Conservation (phyloP, 352 stramenopile genomes). For the Salisapilia sapeloensis region DNA sequence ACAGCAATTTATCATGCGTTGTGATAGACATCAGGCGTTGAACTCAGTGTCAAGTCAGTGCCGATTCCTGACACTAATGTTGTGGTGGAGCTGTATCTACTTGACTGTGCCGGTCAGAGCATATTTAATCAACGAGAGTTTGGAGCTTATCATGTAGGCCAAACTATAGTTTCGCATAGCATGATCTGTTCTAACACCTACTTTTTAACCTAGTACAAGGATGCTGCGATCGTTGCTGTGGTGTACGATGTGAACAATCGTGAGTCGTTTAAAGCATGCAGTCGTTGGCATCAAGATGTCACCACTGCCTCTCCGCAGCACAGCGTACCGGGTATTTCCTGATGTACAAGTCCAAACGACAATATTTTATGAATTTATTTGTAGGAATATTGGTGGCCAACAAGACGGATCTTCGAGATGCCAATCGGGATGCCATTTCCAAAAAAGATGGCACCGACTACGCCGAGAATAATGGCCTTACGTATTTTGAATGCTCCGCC, state of each 20-base stretch:
- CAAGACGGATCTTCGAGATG: constrained; percentile 62
- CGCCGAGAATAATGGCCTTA: constrained; percentile 54
- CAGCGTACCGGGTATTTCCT: constrained; percentile 35
- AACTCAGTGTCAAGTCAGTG: constrained; percentile 83
- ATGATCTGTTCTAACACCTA: neutral
- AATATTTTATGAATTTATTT: neutral
- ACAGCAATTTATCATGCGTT: neutral
- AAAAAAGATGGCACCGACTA: constrained; percentile 56
- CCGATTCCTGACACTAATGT: constrained; percentile 80
- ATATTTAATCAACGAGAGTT: constrained; percentile 91
- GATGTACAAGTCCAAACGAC: neutral
- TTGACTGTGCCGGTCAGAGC: constrained; percentile 85
- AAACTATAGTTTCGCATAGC: neutral
- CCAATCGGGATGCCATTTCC: constrained; percentile 55
- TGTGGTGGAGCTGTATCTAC: constrained; percentile 87
- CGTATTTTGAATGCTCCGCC: constrained; percentile 71
- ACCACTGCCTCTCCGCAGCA: constrained; percentile 50
- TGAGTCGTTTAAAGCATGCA: constrained; percentile 71
- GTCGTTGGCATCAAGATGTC: constrained; percentile 73
- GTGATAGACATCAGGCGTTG: constrained; percentile 70
- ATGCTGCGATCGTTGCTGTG: constrained; percentile 52
- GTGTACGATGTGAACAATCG: constrained; percentile 81
- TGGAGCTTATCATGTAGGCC: constrained; percentile 43
- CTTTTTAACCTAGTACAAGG: constrained; percentile 33
- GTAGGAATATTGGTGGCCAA: constrained; percentile 55